phyloP scores from a whole-genome alignment of 345 rosid genomes.

The Syzygium jambos region DNA sequence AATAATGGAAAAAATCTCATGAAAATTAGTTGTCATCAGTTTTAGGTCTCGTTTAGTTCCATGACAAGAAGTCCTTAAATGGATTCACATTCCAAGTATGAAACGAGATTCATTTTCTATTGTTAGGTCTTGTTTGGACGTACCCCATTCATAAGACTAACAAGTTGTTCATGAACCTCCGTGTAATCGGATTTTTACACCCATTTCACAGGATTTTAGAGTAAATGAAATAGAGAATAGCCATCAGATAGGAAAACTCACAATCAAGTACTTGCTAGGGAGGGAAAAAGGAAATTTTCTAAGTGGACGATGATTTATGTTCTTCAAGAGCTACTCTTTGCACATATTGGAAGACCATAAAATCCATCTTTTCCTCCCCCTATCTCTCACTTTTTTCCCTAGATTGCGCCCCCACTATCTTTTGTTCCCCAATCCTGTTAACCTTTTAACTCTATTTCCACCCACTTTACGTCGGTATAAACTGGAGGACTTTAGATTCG shows the following conservation, averaged over 20 bases:
- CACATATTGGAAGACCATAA: neutral
- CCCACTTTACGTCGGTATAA: neutral
- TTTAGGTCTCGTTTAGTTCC: too few species aligned
- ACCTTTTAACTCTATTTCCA: neutral
- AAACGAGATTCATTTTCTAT: too few species aligned
- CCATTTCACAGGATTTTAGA: too few species aligned
- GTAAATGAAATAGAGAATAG: too few species aligned
- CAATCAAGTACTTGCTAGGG: neutral
- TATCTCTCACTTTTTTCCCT: neutral
- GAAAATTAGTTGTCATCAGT: too few species aligned
- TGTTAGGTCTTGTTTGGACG: too few species aligned
- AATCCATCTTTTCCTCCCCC: neutral
- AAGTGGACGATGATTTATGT: neutral
- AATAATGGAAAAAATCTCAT: too few species aligned
- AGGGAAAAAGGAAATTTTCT: neutral
- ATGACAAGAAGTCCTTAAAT: too few species aligned
- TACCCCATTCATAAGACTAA: too few species aligned
- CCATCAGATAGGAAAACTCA: neutral
- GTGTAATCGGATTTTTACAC: too few species aligned
- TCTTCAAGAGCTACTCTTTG: neutral
- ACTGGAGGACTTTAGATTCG: neutral
- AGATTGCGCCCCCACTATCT: neutral
- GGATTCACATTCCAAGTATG: too few species aligned
- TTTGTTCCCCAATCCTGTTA: neutral
- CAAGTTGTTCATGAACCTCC: too few species aligned